These are phyloP conservation scores for Sordariomycetes sp. DNA, from an alignment of 2,329 filamentous ascomycete species.

Conservation along the genomic window DNA sequence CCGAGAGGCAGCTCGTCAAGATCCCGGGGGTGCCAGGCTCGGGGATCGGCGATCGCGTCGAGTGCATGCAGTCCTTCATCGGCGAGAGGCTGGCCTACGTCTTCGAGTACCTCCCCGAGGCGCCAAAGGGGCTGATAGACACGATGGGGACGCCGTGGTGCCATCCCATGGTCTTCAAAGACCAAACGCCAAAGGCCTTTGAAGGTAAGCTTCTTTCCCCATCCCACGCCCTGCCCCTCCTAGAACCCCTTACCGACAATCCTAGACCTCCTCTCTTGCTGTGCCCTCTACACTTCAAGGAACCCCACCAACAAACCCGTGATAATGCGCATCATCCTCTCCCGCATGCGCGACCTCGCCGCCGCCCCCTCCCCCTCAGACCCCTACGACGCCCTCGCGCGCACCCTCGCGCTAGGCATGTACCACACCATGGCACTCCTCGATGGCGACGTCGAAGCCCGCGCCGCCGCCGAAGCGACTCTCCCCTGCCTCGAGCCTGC, in stretches of 20 bases:
- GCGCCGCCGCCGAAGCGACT: slow-evolving; percentile 15
- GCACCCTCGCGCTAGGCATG: slow-evolving; percentile 26
- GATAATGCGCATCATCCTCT: slow-evolving; percentile 33
- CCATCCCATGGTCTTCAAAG: slow-evolving; percentile 35
- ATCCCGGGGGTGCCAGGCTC: background rate
- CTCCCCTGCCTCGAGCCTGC: slow-evolving; percentile 7
- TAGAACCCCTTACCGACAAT: background rate
- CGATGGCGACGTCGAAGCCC: slow-evolving; percentile 23
- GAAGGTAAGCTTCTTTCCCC: slow-evolving; percentile 25
- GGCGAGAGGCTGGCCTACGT: slow-evolving; percentile 23
- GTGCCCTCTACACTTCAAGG: slow-evolving; percentile 36
- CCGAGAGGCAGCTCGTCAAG: slow-evolving; percentile 7
- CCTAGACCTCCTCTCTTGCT: slow-evolving; percentile 31
- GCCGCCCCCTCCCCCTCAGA: slow-evolving; percentile 16
- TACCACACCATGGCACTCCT: slow-evolving; percentile 32
- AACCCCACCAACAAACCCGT: slow-evolving; percentile 31
- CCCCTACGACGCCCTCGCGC: slow-evolving; percentile 18
- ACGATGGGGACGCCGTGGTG: slow-evolving; percentile 38
- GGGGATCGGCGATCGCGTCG: slow-evolving; percentile 7
- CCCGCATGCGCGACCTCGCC: slow-evolving; percentile 27
- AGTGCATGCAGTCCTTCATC: slow-evolving; percentile 12
- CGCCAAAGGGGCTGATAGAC: slow-evolving; percentile 31
- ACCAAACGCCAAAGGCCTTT: slow-evolving; percentile 34
- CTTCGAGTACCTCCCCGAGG: slow-evolving; percentile 36
- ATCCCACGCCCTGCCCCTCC: background rate